A percentile compares a stretch with the other conserved stretches of the same genome.
Evolutionary conservation across 2,329 filamentous ascomycete species (phyloP).

Genomic region (Stachybotrys echinatus): DNA sequence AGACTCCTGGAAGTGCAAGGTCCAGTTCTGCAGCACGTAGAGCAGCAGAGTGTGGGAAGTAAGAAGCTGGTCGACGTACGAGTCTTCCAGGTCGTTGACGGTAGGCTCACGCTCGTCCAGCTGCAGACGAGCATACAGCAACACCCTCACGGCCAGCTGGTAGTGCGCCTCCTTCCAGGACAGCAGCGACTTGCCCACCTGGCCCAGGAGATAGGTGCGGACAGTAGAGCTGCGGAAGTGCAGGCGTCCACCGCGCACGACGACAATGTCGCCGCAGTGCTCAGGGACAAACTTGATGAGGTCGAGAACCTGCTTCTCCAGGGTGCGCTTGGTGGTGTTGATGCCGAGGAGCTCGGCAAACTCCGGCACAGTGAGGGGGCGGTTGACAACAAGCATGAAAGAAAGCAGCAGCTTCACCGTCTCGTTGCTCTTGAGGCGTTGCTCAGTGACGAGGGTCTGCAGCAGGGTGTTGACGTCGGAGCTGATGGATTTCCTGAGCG

Average conservation of each 20-base stretch:
- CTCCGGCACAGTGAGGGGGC: conserved; percentile 25
- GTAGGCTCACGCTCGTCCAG: conserved; percentile 19
- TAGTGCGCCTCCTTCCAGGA: conserved; percentile 26
- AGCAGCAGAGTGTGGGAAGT: conserved; percentile 21
- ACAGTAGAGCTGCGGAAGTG: conserved; percentile 31
- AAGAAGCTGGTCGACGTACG: conserved; percentile 17
- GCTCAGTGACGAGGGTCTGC: conserved; percentile 3
- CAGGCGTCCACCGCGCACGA: conserved; percentile 24
- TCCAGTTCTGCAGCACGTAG: conserved; percentile 30
- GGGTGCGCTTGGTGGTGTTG: conserved; percentile 8
- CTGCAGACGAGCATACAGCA: conserved; percentile 26
- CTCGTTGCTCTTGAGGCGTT: conserved; percentile 11
- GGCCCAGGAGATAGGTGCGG: conserved; percentile 20
- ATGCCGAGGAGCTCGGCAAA: conserved; percentile 26
- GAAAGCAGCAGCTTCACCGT: conserved; percentile 19
- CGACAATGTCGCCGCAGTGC: conserved; percentile 18
- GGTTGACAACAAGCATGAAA: conserved; percentile 26
- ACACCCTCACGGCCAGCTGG: conserved; percentile 24
- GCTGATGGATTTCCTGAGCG: conserved; percentile 6
- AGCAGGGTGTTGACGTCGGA: conserved; percentile 9
- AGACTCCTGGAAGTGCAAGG: conserved; percentile 27
- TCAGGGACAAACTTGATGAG: conserved; percentile 11
- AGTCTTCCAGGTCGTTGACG: conserved; percentile 12
- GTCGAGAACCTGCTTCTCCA: conserved; percentile 5
- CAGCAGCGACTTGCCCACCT: conserved; percentile 27